A percentile compares a stretch with the other conserved stretches of the same genome.
These are phyloP conservation scores for Chloris gayana DNA, from an alignment of 176 grass and related monocot genomes.

Conservation along the genomic window DNA sequence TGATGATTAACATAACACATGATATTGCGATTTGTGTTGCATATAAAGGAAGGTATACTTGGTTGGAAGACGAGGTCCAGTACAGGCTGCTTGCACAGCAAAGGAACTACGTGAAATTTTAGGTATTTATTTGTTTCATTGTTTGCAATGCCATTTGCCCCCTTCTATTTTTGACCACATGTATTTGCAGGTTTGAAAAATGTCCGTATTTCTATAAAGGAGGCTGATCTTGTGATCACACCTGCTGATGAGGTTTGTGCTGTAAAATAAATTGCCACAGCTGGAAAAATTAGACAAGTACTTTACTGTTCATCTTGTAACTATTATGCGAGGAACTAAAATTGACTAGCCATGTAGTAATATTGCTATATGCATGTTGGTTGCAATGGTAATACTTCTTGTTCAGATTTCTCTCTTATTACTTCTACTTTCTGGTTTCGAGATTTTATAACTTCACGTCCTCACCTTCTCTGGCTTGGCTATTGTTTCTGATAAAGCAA, in stretches of 20 bases:
- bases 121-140: slow-evolving; percentile 48
- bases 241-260: slow-evolving; percentile 68
- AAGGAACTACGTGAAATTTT: slow-evolving; percentile 92
- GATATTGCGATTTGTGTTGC: slow-evolving; percentile 23
- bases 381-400: not conserved
- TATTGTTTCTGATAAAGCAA: slow-evolving; percentile 28
- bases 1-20: slow-evolving; percentile 23
- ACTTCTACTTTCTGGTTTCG: slow-evolving; percentile 1
- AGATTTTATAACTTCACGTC: not conserved
- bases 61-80: slow-evolving; percentile 82
- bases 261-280: not conserved
- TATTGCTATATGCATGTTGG: not conserved
- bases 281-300: not conserved
- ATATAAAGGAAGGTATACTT: slow-evolving; percentile 84
- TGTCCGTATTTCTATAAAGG: slow-evolving; percentile 59
- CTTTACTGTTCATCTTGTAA: not conserved
- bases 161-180: slow-evolving; percentile 15
- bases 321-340: not conserved
- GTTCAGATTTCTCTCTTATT: not conserved
- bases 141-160: not conserved
- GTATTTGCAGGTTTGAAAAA: slow-evolving; percentile 73
- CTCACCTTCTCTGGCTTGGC: slow-evolving; percentile 2
- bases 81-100: slow-evolving; percentile 91
- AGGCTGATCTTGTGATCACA: slow-evolving; percentile 54
- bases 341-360: not conserved